phyloP scores from a whole-genome alignment of 2,329 filamentous ascomycete genomes.

The Fusarium oxysporum region DNA sequence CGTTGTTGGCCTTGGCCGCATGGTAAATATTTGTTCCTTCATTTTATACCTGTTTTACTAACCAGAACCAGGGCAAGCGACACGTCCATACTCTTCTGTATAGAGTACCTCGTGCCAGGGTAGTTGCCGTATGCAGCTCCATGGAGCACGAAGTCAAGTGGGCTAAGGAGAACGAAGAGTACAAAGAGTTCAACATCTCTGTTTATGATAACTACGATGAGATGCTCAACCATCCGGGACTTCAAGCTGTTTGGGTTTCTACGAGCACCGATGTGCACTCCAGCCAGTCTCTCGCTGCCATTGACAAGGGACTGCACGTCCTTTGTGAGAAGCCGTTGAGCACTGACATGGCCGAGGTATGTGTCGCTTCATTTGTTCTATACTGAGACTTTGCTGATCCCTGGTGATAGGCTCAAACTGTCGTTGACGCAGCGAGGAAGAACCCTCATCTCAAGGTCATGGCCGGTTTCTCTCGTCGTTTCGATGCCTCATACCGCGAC shows the following conservation, averaged over 20 bases:
- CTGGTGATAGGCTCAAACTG: conserved; percentile 62
- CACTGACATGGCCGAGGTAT: conserved; percentile 61
- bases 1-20: conserved; percentile 35
- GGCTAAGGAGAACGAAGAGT: conserved; percentile 24
- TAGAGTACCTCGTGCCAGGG: conserved; percentile 26
- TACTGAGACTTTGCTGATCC: not conserved
- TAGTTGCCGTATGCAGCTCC: conserved; percentile 28
- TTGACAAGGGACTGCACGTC: conserved; percentile 27
- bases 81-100: conserved; percentile 30
- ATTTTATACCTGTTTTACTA: rapidly evolving
- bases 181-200: conserved; percentile 19
- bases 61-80: conserved; percentile 7
- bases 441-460: conserved; percentile 73
- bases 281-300: conserved; percentile 21
- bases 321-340: conserved; percentile 40
- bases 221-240: conserved; percentile 30
- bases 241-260: conserved; percentile 35
- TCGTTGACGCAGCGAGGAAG: conserved; percentile 65
- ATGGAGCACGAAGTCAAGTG: conserved; percentile 20
- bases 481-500: conserved; percentile 73
- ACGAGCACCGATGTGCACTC: conserved; percentile 34
- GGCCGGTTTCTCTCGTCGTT: conserved; percentile 55
- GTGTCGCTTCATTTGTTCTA: conserved; percentile 6
- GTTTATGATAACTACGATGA: conserved; percentile 30
- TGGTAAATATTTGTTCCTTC: not conserved